These are phyloP conservation scores for Vaccinium vitisidaea DNA, from an alignment of 148 eudicot species.

Conservation along the genomic window DNA sequence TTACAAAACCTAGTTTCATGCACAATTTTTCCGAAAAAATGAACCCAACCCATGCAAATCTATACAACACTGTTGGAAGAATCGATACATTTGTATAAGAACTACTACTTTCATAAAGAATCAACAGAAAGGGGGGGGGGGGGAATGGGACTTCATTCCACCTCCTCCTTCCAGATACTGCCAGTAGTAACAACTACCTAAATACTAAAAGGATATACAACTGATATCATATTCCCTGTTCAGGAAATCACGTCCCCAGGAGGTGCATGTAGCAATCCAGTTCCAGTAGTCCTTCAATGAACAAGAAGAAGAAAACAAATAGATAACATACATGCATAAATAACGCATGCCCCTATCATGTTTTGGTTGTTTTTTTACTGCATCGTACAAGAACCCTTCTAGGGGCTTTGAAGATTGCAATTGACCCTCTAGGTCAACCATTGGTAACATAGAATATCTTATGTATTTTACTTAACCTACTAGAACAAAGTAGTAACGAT, in stretches of 20 bases:
- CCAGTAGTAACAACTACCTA: constrained; percentile 7
- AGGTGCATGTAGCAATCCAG: not conserved
- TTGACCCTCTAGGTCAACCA: not conserved
- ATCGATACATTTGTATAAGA: too few relatives aligned
- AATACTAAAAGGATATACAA: not conserved
- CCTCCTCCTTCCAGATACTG: constrained; percentile 1
- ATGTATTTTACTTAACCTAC: too few relatives aligned
- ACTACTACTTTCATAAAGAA: too few relatives aligned
- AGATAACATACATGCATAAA: not conserved
- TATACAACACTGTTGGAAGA: too few relatives aligned
- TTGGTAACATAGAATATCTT: too few relatives aligned
- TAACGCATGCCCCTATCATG: not conserved
- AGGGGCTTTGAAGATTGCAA: not conserved
- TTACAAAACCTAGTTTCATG: too few relatives aligned
- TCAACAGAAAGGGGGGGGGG: too few relatives aligned
- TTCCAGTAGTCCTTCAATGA: not conserved
- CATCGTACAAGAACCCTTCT: not conserved
- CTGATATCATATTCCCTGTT: not conserved
- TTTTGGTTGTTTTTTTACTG: not conserved
- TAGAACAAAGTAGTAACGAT: too few relatives aligned
- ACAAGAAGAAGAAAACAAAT: not conserved
- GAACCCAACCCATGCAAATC: too few relatives aligned
- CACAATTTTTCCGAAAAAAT: too few relatives aligned
- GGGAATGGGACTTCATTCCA: too few relatives aligned
- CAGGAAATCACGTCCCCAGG: not conserved